Evolutionary conservation across 2,329 filamentous ascomycete species (phyloP).

Genomic region (Fusarium dlaminii): DNA sequence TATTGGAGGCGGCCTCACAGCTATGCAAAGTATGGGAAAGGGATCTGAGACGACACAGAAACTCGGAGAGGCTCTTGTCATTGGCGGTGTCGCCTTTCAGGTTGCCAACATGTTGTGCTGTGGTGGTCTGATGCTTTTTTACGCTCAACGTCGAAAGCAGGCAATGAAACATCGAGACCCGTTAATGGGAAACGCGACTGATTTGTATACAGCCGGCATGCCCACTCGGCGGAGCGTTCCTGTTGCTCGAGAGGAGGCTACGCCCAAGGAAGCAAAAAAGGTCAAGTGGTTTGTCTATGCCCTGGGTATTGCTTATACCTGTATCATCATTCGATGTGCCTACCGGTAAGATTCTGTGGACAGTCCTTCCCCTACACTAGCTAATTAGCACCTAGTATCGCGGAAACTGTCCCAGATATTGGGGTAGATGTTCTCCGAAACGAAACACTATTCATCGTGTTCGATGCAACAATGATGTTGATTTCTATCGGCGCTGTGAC

Average conservation of each 20-base stretch:
- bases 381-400: slow-evolving; percentile 7
- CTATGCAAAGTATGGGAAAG: slow-evolving; percentile 14
- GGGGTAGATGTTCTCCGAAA: slow-evolving; percentile 19
- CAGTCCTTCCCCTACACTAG: not conserved
- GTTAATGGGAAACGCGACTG: not conserved
- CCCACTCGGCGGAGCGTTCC: not conserved
- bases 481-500: slow-evolving; percentile 21
- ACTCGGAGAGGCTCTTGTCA: slow-evolving; percentile 29
- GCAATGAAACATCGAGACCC: not conserved
- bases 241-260: slow-evolving; percentile 21
- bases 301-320: slow-evolving; percentile 14
- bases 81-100: slow-evolving; percentile 41
- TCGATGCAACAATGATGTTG: slow-evolving; percentile 25
- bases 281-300: slow-evolving; percentile 23
- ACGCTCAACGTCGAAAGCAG: slow-evolving; percentile 14
- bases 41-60: slow-evolving; percentile 6
- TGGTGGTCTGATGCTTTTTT: slow-evolving; percentile 25
- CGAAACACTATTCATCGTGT: slow-evolving; percentile 25
- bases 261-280: slow-evolving; percentile 7
- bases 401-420: slow-evolving; percentile 22
- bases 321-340: slow-evolving; percentile 29
- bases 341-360: slow-evolving; percentile 14
- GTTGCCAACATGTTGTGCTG: slow-evolving; percentile 42
- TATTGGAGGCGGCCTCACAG: slow-evolving; percentile 29
- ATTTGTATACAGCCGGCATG: not conserved